Conservation (phyloP, 2,329 filamentous ascomycete genomes). For the Madurella fahalii region DNA sequence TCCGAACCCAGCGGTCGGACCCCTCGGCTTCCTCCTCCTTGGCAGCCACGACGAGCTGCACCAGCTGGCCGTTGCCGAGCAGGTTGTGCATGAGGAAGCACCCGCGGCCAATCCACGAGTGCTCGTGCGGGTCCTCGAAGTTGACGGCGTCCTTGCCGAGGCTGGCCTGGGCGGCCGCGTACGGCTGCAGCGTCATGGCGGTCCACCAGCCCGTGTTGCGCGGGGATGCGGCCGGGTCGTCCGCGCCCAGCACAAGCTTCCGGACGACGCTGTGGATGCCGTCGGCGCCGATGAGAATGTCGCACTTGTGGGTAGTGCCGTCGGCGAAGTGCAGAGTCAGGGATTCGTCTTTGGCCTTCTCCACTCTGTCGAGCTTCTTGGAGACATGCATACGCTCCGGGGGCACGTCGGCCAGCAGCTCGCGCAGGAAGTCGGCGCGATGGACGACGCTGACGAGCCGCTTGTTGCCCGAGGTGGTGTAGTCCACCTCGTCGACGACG, state of each 20-base stretch:
- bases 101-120: constrained; percentile 2
- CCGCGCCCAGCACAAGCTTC: constrained; percentile 1
- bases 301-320: neutral
- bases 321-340: neutral
- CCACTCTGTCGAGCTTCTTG: neutral
- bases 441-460: neutral
- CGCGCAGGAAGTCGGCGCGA: neutral
- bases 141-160: constrained; percentile 1
- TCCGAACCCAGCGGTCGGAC: neutral
- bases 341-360: neutral
- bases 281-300: neutral
- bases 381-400: neutral
- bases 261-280: constrained; percentile 2
- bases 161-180: neutral
- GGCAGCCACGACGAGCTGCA: constrained; percentile 2
- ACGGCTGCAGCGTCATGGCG: constrained; percentile 7
- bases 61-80: constrained; percentile 4
- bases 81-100: constrained; percentile 7
- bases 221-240: neutral
- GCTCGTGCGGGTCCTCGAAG: neutral
- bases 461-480: neutral
- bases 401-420: neutral
- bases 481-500: neutral
- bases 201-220: constrained; percentile 2
- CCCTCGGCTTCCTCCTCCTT: neutral